Conservation (phyloP, 1,139 yeast species). For the Kodamaea ohmeri region DNA sequence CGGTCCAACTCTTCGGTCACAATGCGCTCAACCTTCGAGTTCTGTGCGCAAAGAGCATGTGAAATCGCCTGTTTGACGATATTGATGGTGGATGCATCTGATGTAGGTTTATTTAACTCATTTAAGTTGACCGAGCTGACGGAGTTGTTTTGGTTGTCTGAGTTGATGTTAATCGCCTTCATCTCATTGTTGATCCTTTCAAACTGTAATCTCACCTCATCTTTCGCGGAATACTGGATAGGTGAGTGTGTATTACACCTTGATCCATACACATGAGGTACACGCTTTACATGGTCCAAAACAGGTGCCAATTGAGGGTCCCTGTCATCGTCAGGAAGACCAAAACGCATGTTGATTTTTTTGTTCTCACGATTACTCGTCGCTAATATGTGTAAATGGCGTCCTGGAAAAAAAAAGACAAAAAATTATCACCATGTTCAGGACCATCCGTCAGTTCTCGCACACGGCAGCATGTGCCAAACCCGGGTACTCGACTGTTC, state of each 20-base stretch:
- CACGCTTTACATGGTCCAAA: neutral
- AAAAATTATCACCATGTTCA: slow-evolving; percentile 1
- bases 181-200: no score
- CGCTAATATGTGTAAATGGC: slow-evolving; percentile 4
- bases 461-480: slow-evolving; percentile 40
- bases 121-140: no score
- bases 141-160: no score
- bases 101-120: no score
- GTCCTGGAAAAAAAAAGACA: neutral
- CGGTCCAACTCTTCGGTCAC: slow-evolving; percentile 7
- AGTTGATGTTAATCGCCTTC: no score
- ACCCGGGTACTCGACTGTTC: slow-evolving; percentile 74
- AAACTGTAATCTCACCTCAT: no score
- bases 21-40: slow-evolving; percentile 8
- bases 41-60: slow-evolving; percentile 1
- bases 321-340: slow-evolving; percentile 9
- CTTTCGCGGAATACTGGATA: no score
- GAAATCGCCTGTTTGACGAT: slow-evolving; percentile 1
- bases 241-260: no score
- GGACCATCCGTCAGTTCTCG: slow-evolving; percentile 44
- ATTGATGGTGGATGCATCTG: slow-evolving; percentile 9
- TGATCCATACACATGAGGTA: no score
- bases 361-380: slow-evolving; percentile 8
- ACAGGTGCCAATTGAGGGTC: slow-evolving; percentile 5
- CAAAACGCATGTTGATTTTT: slow-evolving; percentile 11